phyloP scores from a whole-genome alignment of 148 eudicot genomes.

The Arctostaphylos glauca region DNA sequence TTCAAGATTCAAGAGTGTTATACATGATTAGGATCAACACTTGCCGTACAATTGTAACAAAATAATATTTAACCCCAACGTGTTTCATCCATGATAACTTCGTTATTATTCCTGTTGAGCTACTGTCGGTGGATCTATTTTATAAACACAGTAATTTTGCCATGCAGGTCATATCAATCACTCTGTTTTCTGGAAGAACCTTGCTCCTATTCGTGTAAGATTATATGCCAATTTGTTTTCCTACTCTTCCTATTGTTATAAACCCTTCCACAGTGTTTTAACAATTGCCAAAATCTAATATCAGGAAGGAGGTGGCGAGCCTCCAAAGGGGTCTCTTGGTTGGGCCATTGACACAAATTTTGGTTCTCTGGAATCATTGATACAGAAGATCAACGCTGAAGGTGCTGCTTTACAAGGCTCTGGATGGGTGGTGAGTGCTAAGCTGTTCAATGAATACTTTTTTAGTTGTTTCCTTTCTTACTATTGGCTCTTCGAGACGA shows the following conservation, averaged over 20 bases:
- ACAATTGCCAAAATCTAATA: conserved; percentile 18
- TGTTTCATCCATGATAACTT: neutral
- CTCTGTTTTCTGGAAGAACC: conserved; percentile 54
- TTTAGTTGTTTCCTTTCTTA: neutral
- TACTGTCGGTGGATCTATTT: neutral
- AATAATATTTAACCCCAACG: neutral
- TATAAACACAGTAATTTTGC: neutral
- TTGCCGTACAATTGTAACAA: neutral
- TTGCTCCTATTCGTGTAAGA: conserved; percentile 73
- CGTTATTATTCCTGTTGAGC: neutral
- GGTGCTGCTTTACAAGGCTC: conserved; percentile 99
- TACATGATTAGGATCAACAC: neutral
- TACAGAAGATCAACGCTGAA: conserved; percentile 89
- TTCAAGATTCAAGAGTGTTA: no score
- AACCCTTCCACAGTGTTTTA: conserved; percentile 6
- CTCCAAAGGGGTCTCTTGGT: conserved; percentile 69
- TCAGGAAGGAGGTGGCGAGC: conserved; percentile 96
- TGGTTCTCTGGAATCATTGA: conserved; percentile 74
- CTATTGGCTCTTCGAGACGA: neutral
- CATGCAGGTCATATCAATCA: conserved; percentile 9
- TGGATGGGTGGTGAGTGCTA: conserved; percentile 89
- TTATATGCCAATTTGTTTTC: neutral
- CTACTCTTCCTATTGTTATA: neutral
- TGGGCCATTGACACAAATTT: conserved; percentile 75
- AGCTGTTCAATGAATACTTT: neutral